Evolutionary conservation across 106 monocot genomes (phyloP).

Genomic region (Amphibolis antarctica): DNA sequence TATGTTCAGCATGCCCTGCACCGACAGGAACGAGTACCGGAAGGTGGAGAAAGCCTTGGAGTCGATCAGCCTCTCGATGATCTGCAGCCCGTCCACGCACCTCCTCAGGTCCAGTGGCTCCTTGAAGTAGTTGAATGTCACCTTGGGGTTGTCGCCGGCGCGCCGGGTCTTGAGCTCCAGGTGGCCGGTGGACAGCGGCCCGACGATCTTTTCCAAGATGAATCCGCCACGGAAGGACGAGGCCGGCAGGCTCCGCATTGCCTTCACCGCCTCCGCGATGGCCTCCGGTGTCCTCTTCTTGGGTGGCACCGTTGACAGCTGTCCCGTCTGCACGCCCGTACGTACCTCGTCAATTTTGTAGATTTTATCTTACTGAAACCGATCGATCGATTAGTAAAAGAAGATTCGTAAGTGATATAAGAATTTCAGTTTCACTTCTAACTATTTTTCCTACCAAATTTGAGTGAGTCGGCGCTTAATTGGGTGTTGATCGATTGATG

Average conservation of each 20-base stretch:
- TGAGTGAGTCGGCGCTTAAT: too few species aligned
- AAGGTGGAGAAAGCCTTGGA: constrained; percentile 45
- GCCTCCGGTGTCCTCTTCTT: constrained; percentile 18
- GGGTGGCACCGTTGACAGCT: constrained; percentile 32
- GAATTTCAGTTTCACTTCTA: too few species aligned
- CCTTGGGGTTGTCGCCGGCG: constrained; percentile 54
- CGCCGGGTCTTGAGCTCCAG: constrained; percentile 39
- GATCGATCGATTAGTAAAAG: too few species aligned
- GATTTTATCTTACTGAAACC: too few species aligned
- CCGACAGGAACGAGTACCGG: constrained; percentile 35
- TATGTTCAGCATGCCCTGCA: constrained; percentile 51
- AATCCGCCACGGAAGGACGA: constrained; percentile 50
- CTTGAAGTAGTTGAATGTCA: constrained; percentile 96
- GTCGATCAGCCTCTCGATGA: constrained; percentile 50
- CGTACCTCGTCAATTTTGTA: too few species aligned
- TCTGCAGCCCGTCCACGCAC: constrained; percentile 53
- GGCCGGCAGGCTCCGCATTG: constrained; percentile 19
- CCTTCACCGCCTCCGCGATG: constrained; percentile 18
- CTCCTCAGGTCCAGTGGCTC: constrained; percentile 46
- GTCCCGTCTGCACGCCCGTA: constrained; percentile 41
- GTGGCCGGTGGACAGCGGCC: constrained; percentile 54
- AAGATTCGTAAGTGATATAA: too few species aligned
- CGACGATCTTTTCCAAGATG: constrained; percentile 68
- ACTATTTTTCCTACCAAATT: too few species aligned
- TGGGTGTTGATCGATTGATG: too few species aligned